Conservation (phyloP, 306 rosid species). For the Carpinus viminea region DNA sequence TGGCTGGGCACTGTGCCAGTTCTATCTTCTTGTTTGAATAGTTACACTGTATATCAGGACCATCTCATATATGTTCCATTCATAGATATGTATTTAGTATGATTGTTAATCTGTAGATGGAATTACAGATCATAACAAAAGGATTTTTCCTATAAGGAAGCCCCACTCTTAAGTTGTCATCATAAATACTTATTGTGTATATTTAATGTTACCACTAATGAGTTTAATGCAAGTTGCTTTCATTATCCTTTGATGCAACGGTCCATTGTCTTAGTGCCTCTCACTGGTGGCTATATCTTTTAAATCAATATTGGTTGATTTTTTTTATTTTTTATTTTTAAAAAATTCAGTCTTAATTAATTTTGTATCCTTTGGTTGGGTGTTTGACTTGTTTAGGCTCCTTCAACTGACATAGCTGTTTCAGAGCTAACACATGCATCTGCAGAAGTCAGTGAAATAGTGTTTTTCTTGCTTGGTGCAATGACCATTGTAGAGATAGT, state of each 20-base stretch:
- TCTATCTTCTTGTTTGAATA: not conserved
- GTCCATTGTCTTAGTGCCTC: not conserved
- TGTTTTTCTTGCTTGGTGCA: constrained; percentile 94
- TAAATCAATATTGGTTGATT: constrained; percentile 7
- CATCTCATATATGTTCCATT: not conserved
- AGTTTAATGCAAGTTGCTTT: not conserved
- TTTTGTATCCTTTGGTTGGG: constrained; percentile 19
- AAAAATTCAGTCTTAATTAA: not conserved
- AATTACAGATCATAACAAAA: not conserved
- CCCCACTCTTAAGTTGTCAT: not conserved
- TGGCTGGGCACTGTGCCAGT: not conserved
- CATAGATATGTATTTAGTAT: not conserved
- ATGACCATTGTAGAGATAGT: constrained; percentile 95
- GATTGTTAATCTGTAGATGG: not conserved
- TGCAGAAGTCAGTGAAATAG: constrained; percentile 94
- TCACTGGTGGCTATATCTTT: not conserved
- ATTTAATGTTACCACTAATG: not conserved
- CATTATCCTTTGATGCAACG: not conserved
- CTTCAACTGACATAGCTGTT: constrained; percentile 89
- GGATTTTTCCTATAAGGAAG: not conserved
- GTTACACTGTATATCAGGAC: not conserved
- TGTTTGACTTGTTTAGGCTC: constrained; percentile 56
- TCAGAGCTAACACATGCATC: constrained; percentile 83
- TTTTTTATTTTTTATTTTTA: not conserved
- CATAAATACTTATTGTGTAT: not conserved